Percentiles rank a stretch among this genome's conserved stretches.
phyloP scores from a whole-genome alignment of 768 basidiomycete genomes.

The Auriscalpium vulgare region DNA sequence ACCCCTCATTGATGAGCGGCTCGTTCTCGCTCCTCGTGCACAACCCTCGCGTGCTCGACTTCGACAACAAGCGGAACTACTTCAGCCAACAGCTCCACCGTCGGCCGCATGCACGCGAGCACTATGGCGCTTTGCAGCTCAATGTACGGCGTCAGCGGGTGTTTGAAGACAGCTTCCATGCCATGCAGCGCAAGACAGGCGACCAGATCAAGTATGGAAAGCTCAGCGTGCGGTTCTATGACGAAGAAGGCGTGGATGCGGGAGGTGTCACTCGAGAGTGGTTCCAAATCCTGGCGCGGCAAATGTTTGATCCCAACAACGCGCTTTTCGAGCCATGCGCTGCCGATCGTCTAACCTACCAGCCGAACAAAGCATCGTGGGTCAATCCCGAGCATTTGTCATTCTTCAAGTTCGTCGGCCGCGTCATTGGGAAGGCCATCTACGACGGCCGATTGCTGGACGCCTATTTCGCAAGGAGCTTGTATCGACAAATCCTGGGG shows the following conservation, averaged over 20 bases:
- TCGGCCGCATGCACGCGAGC: slow-evolving; percentile 71
- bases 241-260: slow-evolving; percentile 97
- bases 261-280: slow-evolving; percentile 97
- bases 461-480: slow-evolving; percentile 94
- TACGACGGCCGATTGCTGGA: slow-evolving; percentile 94
- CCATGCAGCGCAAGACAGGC: slow-evolving; percentile 81
- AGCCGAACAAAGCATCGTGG: slow-evolving; percentile 89
- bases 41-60: slow-evolving; percentile 94
- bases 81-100: slow-evolving; percentile 89
- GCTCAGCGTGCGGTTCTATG: slow-evolving; percentile 90
- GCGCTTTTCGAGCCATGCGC: slow-evolving; percentile 98
- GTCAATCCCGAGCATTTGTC: slow-evolving; percentile 93
- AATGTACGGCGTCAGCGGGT: slow-evolving; percentile 87
- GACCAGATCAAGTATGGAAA: slow-evolving; percentile 99
- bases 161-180: slow-evolving; percentile 96
- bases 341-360: slow-evolving; percentile 90
- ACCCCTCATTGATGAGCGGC: slow-evolving; percentile 95
- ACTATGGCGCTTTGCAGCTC: slow-evolving; percentile 75
- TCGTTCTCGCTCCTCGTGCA: slow-evolving; percentile 95
- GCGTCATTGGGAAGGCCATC: slow-evolving; percentile 96
- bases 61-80: slow-evolving; percentile 98
- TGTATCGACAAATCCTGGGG: slow-evolving; percentile 91
- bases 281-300: slow-evolving; percentile 96
- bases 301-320: slow-evolving; percentile 99
- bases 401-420: slow-evolving; percentile 98